Conservation (phyloP, 2,329 filamentous ascomycete genomes). For the Ceratocystis cubensis region DNA sequence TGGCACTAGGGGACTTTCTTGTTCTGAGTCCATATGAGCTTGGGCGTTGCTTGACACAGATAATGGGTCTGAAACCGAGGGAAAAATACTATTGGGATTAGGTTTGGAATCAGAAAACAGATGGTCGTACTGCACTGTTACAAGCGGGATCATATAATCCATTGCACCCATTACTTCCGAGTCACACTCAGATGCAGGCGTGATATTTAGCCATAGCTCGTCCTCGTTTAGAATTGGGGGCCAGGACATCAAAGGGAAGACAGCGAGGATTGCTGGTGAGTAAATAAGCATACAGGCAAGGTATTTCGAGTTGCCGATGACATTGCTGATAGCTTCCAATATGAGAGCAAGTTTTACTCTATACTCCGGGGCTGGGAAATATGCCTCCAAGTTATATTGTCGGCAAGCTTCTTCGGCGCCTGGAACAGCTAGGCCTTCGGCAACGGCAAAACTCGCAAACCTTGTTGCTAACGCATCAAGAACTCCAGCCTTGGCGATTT, state of each 20-base stretch:
- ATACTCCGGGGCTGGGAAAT: constrained; percentile 50
- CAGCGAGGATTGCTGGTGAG: constrained; percentile 54
- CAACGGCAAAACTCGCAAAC: constrained; percentile 57
- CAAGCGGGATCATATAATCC: constrained; percentile 50
- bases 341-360: constrained; percentile 53
- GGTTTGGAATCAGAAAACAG: not conserved
- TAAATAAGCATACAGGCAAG: constrained; percentile 59
- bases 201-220: constrained; percentile 12
- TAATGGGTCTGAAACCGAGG: not conserved
- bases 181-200: not conserved
- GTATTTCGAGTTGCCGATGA: constrained; percentile 68
- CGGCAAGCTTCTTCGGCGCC: constrained; percentile 44
- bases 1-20: constrained; percentile 58
- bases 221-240: constrained; percentile 1
- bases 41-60: not conserved
- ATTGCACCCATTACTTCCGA: constrained; percentile 40
- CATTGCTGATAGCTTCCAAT: constrained; percentile 62
- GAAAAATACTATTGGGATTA: not conserved
- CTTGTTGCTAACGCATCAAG: constrained; percentile 66
- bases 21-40: constrained; percentile 33
- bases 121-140: constrained; percentile 28
- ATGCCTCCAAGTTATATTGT: constrained; percentile 42
- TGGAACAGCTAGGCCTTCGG: constrained; percentile 55
- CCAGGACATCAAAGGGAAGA: constrained; percentile 49
- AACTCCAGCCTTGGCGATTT: constrained; percentile 55